A percentile compares a stretch with the other conserved stretches of the same genome.
Evolutionary conservation across 2,329 filamentous ascomycete genomes (phyloP).

Genomic region (Albophoma yamanashiensis): DNA sequence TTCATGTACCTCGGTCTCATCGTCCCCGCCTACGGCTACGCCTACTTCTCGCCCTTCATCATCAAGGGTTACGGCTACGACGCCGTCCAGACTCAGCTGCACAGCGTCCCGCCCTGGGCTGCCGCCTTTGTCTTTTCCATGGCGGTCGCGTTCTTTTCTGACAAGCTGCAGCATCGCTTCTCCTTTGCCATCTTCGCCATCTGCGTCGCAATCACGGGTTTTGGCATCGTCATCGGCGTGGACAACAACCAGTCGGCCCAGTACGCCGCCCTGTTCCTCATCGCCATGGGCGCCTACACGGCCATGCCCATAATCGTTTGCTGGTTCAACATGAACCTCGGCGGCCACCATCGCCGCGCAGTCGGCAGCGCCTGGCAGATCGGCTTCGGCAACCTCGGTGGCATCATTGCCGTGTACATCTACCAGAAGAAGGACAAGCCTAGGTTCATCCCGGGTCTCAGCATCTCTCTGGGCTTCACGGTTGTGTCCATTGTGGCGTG

Average conservation of each 20-base stretch:
- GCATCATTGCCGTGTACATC: slow-evolving; percentile 65
- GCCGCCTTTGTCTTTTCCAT: slow-evolving; percentile 73
- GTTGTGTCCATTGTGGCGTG: slow-evolving; percentile 55
- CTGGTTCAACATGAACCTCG: slow-evolving; percentile 75
- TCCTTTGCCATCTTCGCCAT: slow-evolving; percentile 61
- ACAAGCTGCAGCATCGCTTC: slow-evolving; percentile 63
- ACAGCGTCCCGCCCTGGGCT: slow-evolving; percentile 48
- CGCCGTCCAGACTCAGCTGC: slow-evolving; percentile 45
- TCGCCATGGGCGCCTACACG: slow-evolving; percentile 69
- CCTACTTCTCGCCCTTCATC: slow-evolving; percentile 67
- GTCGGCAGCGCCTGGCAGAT: slow-evolving; percentile 69
- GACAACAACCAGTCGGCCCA: slow-evolving; percentile 57
- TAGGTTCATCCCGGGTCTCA: slow-evolving; percentile 60
- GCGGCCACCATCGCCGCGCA: slow-evolving; percentile 58
- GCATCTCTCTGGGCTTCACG: slow-evolving; percentile 66
- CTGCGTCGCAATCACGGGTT: slow-evolving; percentile 59
- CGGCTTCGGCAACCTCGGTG: slow-evolving; percentile 69
- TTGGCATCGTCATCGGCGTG: slow-evolving; percentile 61
- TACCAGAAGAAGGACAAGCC: slow-evolving; percentile 60
- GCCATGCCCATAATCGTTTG: slow-evolving; percentile 85
- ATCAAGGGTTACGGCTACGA: slow-evolving; percentile 55
- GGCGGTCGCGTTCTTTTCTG: slow-evolving; percentile 60
- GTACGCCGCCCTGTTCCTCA: slow-evolving; percentile 73
- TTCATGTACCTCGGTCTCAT: slow-evolving; percentile 77
- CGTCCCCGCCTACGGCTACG: slow-evolving; percentile 67